These are phyloP conservation scores for Pisolithus marmoratus DNA, from an alignment of 768 basidiomycete genomes.

Conservation along the genomic window DNA sequence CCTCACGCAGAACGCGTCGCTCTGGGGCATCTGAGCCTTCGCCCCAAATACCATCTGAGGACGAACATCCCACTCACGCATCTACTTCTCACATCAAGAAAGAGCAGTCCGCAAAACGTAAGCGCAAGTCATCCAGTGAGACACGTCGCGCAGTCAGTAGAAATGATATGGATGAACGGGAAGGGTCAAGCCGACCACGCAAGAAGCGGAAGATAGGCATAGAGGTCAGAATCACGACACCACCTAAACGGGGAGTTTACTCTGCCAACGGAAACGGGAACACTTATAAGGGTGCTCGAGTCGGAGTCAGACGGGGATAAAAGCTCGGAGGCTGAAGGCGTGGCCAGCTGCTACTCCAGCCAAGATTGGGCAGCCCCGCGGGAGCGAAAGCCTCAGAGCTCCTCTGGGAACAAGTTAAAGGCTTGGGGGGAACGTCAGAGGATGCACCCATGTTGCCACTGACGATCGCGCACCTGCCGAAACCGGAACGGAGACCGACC, in stretches of 20 bases:
- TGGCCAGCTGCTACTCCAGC: neutral
- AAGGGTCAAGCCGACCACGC: conserved; percentile 5
- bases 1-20: conserved; percentile 15
- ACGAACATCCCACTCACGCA: neutral
- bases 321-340: conserved; percentile 3
- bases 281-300: neutral
- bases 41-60: conserved; percentile 7
- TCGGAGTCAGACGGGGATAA: neutral
- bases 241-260: conserved; percentile 6
- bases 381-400: conserved; percentile 9
- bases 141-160: neutral
- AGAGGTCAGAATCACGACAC: conserved; percentile 6
- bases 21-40: conserved; percentile 2
- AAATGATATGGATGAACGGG: neutral
- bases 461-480: neutral
- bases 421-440: neutral
- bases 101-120: conserved; percentile 8
- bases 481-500: neutral
- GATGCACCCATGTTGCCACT: neutral
- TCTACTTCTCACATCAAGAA: neutral
- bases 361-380: conserved; percentile 25
- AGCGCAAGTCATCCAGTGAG: neutral
- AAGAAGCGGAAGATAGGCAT: conserved; percentile 17
- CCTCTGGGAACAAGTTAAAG: neutral
- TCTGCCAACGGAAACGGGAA: neutral